Evolutionary conservation across 768 basidiomycete genomes (phyloP), one percentile per base, ranked within the genome.

Genomic region (Ramaria sp.): DNA sequence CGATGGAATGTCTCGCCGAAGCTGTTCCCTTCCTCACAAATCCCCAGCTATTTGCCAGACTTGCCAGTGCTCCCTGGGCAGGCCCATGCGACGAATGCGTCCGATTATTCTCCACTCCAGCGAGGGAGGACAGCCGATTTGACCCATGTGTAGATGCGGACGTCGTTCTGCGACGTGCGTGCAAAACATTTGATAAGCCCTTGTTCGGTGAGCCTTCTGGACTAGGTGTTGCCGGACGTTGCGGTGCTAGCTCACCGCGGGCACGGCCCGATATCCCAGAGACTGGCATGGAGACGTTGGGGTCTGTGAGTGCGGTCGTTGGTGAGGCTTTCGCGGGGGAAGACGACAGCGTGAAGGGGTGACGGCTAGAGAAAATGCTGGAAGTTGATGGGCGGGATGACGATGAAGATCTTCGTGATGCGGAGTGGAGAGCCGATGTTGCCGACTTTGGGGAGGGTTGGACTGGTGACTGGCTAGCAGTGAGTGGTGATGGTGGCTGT

Each of bases 1-100:
- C 38, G 4, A 39, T 15, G 3, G 38, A 39, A 15, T 45, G 50
- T 25, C 24, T 39, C 34, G 18, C n/a, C 27, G 57, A 60, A 16
- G 55, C 48, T 48, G 58, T 64, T 63, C 75, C 81, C 65, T 73
- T 78, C 49, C 79, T 71, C 28, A 81, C 80, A 62, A 85, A 83
- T 0, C 82, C 82, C 79, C 78, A 84, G 64, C 76, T 84, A 47
- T 71, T 81, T 4, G 81, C 81, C 47, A 83, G 67, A 56, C 69
- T 78, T 10, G 79, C 78, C 18, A 83, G 62, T 10, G 82, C 74
- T 37, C 74, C 60, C 68, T 25, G 69, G 67, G 3, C 70, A 58
- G 25, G 64, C 57, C 62, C 59, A 41, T 58, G 48, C 55, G 60
- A 54, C 58, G 63, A 32, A 5, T 32, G 37, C 54, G 65, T 65